Percentiles rank a stretch among this genome's conserved stretches.
These are phyloP conservation scores for Phytophthora rubi DNA, from an alignment of 352 stramenopile genomes.

Conservation along the genomic window DNA sequence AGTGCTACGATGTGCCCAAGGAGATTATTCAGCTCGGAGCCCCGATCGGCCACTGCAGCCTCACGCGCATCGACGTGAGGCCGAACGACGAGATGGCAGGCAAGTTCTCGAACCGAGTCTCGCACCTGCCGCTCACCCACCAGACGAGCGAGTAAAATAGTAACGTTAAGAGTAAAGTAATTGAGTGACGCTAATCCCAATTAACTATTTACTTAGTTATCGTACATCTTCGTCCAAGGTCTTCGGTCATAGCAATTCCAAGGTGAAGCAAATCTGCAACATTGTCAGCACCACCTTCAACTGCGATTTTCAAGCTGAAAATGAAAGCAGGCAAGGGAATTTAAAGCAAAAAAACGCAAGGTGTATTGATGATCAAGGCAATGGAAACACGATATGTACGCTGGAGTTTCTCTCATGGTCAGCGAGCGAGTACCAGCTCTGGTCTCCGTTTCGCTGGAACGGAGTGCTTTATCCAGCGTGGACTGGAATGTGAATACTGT, in stretches of 20 bases:
- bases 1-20: conserved; percentile 68
- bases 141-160: conserved; percentile 72
- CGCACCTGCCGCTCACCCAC: conserved; percentile 73
- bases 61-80: conserved; percentile 72
- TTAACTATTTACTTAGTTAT: conserved; percentile 18
- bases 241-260: too few species aligned
- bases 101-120: conserved; percentile 68
- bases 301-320: not conserved
- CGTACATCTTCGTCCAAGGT: not conserved
- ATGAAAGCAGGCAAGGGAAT: not conserved
- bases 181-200: conserved; percentile 19
- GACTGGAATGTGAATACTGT: conserved; percentile 9
- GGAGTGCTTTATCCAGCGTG: conserved; percentile 26
- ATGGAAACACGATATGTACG: conserved; percentile 25
- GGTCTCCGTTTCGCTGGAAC: conserved; percentile 25
- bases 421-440: conserved; percentile 8
- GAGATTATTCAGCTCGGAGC: conserved; percentile 81
- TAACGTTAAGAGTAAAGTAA: conserved; percentile 1
- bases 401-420: conserved; percentile 10
- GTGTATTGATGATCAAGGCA: conserved; percentile 25
- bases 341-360: conserved; percentile 21
- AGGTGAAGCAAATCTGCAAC: not conserved
- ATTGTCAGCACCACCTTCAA: not conserved
- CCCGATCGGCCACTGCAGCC: conserved; percentile 75
- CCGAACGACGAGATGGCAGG: conserved; percentile 56